Conservation (phyloP, 176 grass and related monocot species). For the Carex myosuroides region DNA sequence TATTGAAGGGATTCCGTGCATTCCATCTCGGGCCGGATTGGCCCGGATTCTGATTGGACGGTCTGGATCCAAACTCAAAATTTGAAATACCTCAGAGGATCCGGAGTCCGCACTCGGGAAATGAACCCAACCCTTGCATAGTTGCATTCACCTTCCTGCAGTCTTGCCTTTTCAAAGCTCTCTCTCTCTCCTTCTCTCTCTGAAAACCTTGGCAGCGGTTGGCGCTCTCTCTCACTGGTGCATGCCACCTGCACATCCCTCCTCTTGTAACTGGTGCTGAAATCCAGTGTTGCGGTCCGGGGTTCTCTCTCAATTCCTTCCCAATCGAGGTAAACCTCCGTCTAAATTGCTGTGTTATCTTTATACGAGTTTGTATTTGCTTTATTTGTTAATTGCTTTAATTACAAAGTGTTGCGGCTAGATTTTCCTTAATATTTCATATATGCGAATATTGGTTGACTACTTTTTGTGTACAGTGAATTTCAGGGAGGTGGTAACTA, state of each 20-base stretch:
- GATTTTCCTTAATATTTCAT: not conserved
- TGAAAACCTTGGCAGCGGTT: not conserved
- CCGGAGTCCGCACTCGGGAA: not conserved
- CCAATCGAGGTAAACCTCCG: conserved; percentile 1
- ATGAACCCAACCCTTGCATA: not conserved
- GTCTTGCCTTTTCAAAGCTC: not conserved
- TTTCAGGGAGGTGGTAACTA: not conserved
- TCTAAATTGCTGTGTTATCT: not conserved
- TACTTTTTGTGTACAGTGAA: not conserved
- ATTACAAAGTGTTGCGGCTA: not conserved
- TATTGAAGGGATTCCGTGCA: no score
- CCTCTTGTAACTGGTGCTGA: not conserved
- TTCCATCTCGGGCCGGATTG: no score
- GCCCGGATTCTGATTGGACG: no score
- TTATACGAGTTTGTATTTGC: not conserved
- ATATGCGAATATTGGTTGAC: not conserved
- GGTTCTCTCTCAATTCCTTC: not conserved
- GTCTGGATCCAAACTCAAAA: no score
- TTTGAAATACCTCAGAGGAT: no score
- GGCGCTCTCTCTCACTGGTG: not conserved
- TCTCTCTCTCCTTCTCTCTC: not conserved
- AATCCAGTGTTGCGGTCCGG: not conserved
- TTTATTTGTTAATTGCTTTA: not conserved
- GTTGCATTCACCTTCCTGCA: not conserved
- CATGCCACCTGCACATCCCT: not conserved